A percentile compares a stretch with the other conserved stretches of the same genome.
phyloP scores from a whole-genome alignment of 805 yeast genomes.

The Saccharomycopsis lassenensis region DNA sequence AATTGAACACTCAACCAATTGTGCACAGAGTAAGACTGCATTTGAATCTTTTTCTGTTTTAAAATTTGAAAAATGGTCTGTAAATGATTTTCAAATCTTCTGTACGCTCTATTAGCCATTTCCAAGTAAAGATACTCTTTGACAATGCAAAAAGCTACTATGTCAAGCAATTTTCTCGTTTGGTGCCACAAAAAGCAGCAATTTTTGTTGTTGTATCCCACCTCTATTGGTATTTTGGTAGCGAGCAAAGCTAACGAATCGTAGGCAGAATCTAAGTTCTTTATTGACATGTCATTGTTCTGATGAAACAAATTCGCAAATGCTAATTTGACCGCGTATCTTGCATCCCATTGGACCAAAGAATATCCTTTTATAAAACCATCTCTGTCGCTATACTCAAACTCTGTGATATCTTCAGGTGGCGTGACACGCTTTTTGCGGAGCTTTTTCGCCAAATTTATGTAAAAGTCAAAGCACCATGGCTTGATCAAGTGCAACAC shows the following conservation, averaged over 20 bases:
- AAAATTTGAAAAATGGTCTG: slow-evolving; percentile 35
- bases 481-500: slow-evolving; percentile 31
- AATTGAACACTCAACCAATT: slow-evolving; percentile 58
- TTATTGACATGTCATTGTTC: slow-evolving; percentile 37
- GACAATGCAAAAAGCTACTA: slow-evolving; percentile 50
- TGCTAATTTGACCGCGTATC: slow-evolving; percentile 43
- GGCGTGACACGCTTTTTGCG: slow-evolving; percentile 26
- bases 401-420: slow-evolving; percentile 6
- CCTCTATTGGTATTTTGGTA: slow-evolving; percentile 20
- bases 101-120: slow-evolving; percentile 46
- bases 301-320: slow-evolving; percentile 38
- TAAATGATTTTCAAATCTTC: slow-evolving; percentile 56
- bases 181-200: slow-evolving; percentile 30
- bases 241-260: slow-evolving; percentile 35
- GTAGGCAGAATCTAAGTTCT: slow-evolving; percentile 41
- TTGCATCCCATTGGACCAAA: slow-evolving; percentile 33
- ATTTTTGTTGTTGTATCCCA: slow-evolving; percentile 11
- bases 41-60: slow-evolving; percentile 22
- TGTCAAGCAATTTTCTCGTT: slow-evolving; percentile 43
- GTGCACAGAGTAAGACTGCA: slow-evolving; percentile 23
- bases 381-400: background rate
- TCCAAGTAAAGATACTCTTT: slow-evolving; percentile 49
- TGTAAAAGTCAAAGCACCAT: slow-evolving; percentile 35
- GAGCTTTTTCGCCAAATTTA: slow-evolving; percentile 29
- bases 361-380: slow-evolving; percentile 18